A percentile compares a stretch with the other conserved stretches of the same genome.
Evolutionary conservation across 805 yeast species (phyloP).

Genomic region (Candida nanaspora): DNA sequence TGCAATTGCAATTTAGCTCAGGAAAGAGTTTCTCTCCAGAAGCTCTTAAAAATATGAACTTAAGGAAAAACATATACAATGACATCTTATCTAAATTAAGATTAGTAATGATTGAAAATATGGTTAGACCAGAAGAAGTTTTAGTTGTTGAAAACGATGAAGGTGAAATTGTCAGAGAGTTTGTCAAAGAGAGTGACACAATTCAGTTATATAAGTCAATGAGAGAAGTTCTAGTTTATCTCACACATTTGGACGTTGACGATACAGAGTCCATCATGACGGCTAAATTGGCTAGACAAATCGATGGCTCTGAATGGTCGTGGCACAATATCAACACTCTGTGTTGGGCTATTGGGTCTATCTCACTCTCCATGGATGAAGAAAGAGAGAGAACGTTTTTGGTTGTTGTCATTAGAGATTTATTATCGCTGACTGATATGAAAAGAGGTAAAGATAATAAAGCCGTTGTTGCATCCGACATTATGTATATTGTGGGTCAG

Average conservation of each 20-base stretch:
- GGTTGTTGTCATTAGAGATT: constrained; percentile 87
- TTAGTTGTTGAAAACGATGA: constrained; percentile 96
- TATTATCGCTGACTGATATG: constrained; percentile 87
- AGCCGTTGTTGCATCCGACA: constrained; percentile 99
- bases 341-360: constrained; percentile 99
- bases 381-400: constrained; percentile 93
- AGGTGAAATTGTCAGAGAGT: constrained; percentile 97
- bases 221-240: constrained; percentile 91
- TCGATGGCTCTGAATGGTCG: constrained; percentile 97
- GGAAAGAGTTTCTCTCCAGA: constrained; percentile 86
- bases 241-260: constrained; percentile 90
- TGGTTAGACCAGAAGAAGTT: constrained; percentile 99
- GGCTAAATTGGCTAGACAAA: constrained; percentile 82
- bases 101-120: constrained; percentile 89
- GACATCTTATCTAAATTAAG: constrained; percentile 75
- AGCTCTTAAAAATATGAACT: constrained; percentile 64
- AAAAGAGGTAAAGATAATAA: constrained; percentile 96
- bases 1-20: constrained; percentile 50
- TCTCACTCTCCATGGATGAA: constrained; percentile 97
- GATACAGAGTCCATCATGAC: constrained; percentile 94
- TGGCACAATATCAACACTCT: constrained; percentile 96
- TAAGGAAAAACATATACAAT: constrained; percentile 82
- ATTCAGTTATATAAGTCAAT: constrained; percentile 90
- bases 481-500: constrained; percentile 99
- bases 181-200: constrained; percentile 94